A percentile compares a stretch with the other conserved stretches of the same genome.
These are phyloP conservation scores for Tuber aestivum DNA, from an alignment of 495 filamentous ascomycete species.

Conservation along the genomic window DNA sequence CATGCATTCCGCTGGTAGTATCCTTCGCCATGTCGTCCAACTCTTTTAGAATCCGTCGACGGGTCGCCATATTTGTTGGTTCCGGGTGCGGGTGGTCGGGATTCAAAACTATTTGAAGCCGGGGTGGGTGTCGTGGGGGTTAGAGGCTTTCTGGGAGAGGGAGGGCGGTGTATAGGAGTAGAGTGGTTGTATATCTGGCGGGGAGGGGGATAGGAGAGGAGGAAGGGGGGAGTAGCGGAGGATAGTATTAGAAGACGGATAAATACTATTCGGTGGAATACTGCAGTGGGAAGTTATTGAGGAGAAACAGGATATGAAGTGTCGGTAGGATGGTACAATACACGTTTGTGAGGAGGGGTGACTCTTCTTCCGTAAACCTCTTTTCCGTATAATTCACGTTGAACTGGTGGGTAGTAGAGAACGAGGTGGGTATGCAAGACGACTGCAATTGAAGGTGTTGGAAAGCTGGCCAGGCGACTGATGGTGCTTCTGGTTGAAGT, in stretches of 20 bases:
- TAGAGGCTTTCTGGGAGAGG: not conserved
- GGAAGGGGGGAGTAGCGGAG: not conserved
- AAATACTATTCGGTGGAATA: not conserved
- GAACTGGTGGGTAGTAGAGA: not conserved
- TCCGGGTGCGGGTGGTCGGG: not conserved
- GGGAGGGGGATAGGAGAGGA: not conserved
- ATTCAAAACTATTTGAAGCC: not conserved
- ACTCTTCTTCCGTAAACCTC: not conserved
- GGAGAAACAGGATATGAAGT: not conserved
- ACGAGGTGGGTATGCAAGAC: not conserved
- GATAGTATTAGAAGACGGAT: not conserved
- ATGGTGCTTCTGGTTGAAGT: not conserved
- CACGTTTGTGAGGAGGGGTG: not conserved
- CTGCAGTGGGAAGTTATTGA: not conserved
- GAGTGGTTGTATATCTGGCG: not conserved
- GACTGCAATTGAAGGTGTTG: not conserved
- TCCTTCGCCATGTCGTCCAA: slow-evolving; percentile 79
- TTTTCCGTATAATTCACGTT: not conserved
- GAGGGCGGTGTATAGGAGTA: not conserved
- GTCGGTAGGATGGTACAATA: not conserved
- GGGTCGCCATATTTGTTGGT: slow-evolving; percentile 59
- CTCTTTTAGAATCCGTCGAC: slow-evolving; percentile 88
- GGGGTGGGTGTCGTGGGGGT: not conserved
- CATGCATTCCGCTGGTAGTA: slow-evolving; percentile 64
- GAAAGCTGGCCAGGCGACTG: not conserved